Percentiles rank a stretch among this genome's conserved stretches.
phyloP scores from a whole-genome alignment of 805 yeast genomes.

The Kodamaea fukazawae region DNA sequence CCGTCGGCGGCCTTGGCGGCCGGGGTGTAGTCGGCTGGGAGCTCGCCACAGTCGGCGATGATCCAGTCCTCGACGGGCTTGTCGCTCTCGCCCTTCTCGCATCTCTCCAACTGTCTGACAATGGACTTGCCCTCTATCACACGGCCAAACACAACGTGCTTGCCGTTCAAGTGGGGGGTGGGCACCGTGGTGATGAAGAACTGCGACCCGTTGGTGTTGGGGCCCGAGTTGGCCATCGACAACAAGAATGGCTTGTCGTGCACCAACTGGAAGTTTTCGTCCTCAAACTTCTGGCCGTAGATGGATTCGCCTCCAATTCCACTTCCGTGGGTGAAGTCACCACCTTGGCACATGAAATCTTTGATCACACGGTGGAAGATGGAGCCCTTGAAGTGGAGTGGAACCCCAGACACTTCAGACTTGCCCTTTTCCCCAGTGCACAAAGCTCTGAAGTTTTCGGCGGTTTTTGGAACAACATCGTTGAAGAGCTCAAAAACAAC shows the following conservation, averaged over 20 bases:
- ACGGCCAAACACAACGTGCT: constrained; percentile 95
- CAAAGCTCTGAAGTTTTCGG: constrained; percentile 84
- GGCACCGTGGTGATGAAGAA: constrained; percentile 90
- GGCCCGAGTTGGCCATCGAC: constrained; percentile 97
- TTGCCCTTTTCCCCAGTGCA: constrained; percentile 85
- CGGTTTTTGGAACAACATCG: constrained; percentile 81
- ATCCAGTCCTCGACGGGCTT: constrained; percentile 69
- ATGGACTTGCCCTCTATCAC: constrained; percentile 77
- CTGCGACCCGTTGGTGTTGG: constrained; percentile 94
- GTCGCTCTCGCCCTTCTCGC: constrained; percentile 63
- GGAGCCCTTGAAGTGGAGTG: constrained; percentile 77
- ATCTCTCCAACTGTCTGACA: constrained; percentile 73
- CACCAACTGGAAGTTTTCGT: constrained; percentile 73
- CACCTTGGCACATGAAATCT: constrained; percentile 92
- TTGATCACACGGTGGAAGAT: constrained; percentile 90
- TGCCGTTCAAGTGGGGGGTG: constrained; percentile 92
- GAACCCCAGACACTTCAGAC: constrained; percentile 55
- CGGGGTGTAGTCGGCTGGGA: constrained; percentile 58
- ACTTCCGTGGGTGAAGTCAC: constrained; percentile 56
- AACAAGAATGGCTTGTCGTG: constrained; percentile 86
- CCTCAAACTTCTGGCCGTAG: constrained; percentile 66
- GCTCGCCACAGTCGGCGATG: constrained; percentile 75
- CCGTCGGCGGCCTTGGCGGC: constrained; percentile 61
- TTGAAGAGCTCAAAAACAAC: constrained; percentile 70
- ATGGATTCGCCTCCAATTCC: constrained; percentile 47